These are phyloP conservation scores for Jacaranda copaia DNA, from an alignment of 257 asterid species.

Conservation along the genomic window DNA sequence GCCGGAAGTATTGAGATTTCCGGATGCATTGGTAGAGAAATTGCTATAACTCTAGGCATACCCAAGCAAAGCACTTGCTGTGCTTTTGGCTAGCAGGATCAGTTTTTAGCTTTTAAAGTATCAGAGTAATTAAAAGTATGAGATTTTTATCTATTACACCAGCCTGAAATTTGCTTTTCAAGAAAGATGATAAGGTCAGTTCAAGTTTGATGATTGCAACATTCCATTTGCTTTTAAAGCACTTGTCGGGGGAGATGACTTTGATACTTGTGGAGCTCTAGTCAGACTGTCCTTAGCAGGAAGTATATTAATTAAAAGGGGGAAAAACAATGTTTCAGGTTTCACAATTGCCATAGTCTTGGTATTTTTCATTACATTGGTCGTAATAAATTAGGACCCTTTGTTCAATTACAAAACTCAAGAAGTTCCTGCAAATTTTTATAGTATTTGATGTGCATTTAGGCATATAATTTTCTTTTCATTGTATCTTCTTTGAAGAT, in stretches of 20 bases:
- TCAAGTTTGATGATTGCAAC: not conserved
- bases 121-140: not conserved
- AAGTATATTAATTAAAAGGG: not conserved
- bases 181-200: not conserved
- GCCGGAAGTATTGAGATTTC: too few species aligned
- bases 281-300: not conserved
- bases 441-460: not conserved
- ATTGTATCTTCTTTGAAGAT: not conserved
- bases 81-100: not conserved
- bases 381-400: not conserved
- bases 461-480: not conserved
- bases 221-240: not conserved
- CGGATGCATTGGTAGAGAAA: not conserved
- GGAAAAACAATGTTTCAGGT: not conserved
- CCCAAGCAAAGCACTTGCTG: not conserved
- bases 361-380: too few species aligned
- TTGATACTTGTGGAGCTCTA: not conserved
- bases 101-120: not conserved
- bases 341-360: not conserved
- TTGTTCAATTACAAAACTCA: not conserved
- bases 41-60: not conserved
- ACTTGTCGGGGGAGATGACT: not conserved
- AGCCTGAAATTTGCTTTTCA: conserved; percentile 8
- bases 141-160: not conserved
- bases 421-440: not conserved